Evolutionary conservation across 2,329 filamentous ascomycete species (phyloP).

Genomic region (Thelonectria olida): DNA sequence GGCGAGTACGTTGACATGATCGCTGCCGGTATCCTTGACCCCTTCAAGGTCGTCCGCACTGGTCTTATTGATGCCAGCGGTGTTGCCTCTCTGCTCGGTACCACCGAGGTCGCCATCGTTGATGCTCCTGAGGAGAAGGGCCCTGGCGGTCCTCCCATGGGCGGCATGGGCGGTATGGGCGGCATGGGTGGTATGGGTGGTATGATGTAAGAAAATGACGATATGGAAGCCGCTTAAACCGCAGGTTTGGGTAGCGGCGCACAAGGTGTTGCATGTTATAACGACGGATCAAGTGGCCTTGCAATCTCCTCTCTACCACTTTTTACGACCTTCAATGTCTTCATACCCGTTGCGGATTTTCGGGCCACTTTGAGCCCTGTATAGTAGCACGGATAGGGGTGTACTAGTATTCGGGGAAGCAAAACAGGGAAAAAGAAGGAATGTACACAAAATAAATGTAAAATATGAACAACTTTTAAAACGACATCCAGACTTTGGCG

Average conservation of each 20-base stretch:
- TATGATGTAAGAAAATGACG: constrained; percentile 63
- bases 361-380: constrained; percentile 44
- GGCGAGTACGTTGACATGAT: constrained; percentile 99
- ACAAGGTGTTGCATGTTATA: constrained; percentile 61
- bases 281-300: constrained; percentile 42
- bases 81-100: constrained; percentile 95
- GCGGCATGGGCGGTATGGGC: constrained; percentile 73
- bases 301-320: constrained; percentile 47
- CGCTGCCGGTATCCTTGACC: constrained; percentile 93
- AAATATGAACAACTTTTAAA: not conserved
- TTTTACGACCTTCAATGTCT: constrained; percentile 37
- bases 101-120: constrained; percentile 97
- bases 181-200: constrained; percentile 65
- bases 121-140: constrained; percentile 96
- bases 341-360: constrained; percentile 42
- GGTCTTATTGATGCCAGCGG: constrained; percentile 94
- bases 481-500: constrained; percentile 9
- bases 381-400: constrained; percentile 47
- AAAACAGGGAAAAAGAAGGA: constrained; percentile 32
- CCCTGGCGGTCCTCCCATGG: constrained; percentile 66
- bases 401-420: constrained; percentile 36
- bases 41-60: constrained; percentile 98
- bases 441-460: constrained; percentile 14
- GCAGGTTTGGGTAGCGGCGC: constrained; percentile 49
- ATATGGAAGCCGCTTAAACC: constrained; percentile 43